Conservation (phyloP, 352 stramenopile genomes). For the Stramenopiles sp. region DNA sequence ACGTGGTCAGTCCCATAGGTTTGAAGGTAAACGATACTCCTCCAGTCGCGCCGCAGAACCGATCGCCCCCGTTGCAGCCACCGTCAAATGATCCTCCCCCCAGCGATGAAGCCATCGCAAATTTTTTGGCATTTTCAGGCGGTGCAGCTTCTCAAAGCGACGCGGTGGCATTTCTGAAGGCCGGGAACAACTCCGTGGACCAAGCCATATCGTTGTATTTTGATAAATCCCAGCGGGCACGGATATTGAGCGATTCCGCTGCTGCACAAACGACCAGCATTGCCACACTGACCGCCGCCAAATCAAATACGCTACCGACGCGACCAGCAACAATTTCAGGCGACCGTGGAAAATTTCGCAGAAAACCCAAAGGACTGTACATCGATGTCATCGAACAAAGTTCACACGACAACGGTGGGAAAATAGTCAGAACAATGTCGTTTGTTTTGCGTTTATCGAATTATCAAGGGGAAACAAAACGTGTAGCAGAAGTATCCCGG, state of each 20-base stretch:
- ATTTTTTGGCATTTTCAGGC: neutral
- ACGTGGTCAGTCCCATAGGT: neutral
- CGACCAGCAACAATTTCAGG: neutral
- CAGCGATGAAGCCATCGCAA: neutral
- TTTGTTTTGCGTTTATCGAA: too few relatives aligned
- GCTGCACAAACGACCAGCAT: neutral
- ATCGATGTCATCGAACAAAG: neutral
- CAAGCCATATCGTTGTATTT: neutral
- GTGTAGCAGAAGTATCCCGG: too few relatives aligned
- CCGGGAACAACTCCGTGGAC: neutral
- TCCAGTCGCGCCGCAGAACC: neutral
- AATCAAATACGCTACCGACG: neutral
- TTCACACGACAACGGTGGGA: neutral
- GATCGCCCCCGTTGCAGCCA: neutral
- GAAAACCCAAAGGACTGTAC: neutral
- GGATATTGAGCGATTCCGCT: neutral
- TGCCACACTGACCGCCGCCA: neutral
- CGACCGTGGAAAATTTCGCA: too few relatives aligned
- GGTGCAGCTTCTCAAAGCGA: neutral
- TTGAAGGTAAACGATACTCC: neutral
- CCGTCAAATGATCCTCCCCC: neutral
- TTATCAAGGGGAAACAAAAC: too few relatives aligned
- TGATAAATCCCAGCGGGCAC: neutral
- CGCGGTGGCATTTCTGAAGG: neutral
- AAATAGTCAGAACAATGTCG: neutral